Base-by-base conservation (phyloP, 129 eudicot genomes). In the Glebionis coronaria region DNA sequence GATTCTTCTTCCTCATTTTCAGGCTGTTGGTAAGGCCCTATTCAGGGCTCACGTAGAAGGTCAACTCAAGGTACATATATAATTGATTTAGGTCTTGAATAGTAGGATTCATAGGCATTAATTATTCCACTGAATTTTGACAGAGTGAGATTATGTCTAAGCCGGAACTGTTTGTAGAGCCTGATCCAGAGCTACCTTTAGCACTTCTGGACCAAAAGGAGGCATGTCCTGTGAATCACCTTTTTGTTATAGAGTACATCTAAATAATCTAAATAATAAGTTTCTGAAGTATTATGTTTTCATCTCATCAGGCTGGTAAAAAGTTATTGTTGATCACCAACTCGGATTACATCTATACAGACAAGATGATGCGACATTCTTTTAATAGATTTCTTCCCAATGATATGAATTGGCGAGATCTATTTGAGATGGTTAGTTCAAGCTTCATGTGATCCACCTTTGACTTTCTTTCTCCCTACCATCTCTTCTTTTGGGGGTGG, bases 21-120 rank as follows among this genome's bases (percentile, higher is more conserved):
- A 92, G 98, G 98, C 98, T 68, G 98, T 92, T 70, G 95, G 96
- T n/a, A 92, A 88, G 86, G 98, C 98, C 76, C 88, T 92, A 65
- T 92, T 92, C 74, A 86, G 95, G 83, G 98, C 98, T 47, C 98
- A 92, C 60, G 98, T 92, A 12, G 98, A 92, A 80, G 98, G 98
- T 66, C 96, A 84, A 83, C 88, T 92, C 59, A 92, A 92, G 96
- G 98, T 88, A 83, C 63, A 53, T 51, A 52, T 67, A 9, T 70
- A 45, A 29, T 19, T 56, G 29, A 31, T 73, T 47, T 56, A 28
- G 44, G 38, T 68, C 58, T 23, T 77, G 70, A 55, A 55, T 70
- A n/a, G 55, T 50, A n/a, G 74, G 58, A 52, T n/a, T 61, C 15
- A 21, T 67, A 44, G 40, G 63, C 62, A 44, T 63, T 45, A 69